A percentile compares a stretch with the other conserved stretches of the same genome.
Conservation (phyloP, 306 rosid genomes). For the Corylus avellana region DNA sequence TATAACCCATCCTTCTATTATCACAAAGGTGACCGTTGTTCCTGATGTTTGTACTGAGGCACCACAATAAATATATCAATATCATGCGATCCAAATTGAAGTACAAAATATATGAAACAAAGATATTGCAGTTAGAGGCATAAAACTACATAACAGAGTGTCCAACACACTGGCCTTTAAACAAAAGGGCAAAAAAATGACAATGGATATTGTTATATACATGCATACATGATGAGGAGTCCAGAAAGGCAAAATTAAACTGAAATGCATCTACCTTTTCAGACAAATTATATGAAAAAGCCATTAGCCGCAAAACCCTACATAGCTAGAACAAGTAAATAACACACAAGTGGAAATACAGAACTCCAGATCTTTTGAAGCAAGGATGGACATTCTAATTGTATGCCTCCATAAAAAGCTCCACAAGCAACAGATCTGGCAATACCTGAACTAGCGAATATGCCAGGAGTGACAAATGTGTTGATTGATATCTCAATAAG, state of each 20-base stretch:
- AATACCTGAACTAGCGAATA: neutral
- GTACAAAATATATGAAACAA: neutral
- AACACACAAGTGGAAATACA: neutral
- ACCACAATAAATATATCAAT: conserved; percentile 20
- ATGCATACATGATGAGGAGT: neutral
- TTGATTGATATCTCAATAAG: neutral
- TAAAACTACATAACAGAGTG: neutral
- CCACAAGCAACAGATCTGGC: neutral
- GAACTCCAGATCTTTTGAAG: neutral
- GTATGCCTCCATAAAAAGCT: neutral
- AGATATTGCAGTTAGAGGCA: neutral
- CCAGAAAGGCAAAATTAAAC: neutral
- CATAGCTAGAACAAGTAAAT: neutral
- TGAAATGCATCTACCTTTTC: neutral
- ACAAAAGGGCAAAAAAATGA: neutral
- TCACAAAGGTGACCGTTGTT: conserved; percentile 94
- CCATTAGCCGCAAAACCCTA: neutral
- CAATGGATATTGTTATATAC: neutral
- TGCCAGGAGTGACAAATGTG: neutral
- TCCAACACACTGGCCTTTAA: neutral
- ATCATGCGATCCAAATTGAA: conserved; percentile 9
- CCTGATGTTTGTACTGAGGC: conserved; percentile 84
- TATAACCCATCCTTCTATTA: conserved; percentile 95
- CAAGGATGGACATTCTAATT: neutral
- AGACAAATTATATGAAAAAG: neutral